phyloP scores from a whole-genome alignment of 768 basidiomycete genomes.

The Lactarius pseudohatsudake region DNA sequence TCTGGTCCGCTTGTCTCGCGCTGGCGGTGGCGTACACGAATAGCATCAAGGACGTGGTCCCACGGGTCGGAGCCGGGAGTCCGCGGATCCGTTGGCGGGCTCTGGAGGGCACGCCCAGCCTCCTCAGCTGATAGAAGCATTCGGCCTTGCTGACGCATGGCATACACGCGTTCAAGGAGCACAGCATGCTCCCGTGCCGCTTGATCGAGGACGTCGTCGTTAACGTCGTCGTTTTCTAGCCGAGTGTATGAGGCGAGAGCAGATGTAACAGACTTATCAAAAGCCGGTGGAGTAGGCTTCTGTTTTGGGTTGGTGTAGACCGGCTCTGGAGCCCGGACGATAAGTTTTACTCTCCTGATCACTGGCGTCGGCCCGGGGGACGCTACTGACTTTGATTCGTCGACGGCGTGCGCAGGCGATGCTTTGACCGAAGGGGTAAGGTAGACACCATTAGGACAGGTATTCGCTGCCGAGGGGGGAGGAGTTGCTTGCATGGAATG shows the following conservation, averaged over 20 bases:
- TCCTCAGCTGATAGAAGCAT: constrained; percentile 43
- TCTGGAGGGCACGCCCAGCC: constrained; percentile 29
- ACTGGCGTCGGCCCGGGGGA: constrained; percentile 34
- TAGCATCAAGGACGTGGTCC: constrained; percentile 56
- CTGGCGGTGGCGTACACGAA: constrained; percentile 36
- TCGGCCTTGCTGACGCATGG: constrained; percentile 49
- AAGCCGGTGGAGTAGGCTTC: constrained; percentile 51
- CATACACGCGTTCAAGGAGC: constrained; percentile 45
- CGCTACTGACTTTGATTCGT: background rate
- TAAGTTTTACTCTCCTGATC: constrained; percentile 64
- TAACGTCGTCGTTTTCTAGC: constrained; percentile 51
- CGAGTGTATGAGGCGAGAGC: constrained; percentile 65
- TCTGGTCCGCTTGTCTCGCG: constrained; percentile 40
- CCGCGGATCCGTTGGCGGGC: constrained; percentile 21
- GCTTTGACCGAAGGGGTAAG: background rate
- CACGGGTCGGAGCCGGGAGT: constrained; percentile 48
- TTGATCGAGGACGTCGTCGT: constrained; percentile 39
- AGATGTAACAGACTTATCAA: constrained; percentile 52
- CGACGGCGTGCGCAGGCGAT: background rate
- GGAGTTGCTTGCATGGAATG: background rate
- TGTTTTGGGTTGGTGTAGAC: constrained; percentile 67
- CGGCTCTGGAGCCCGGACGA: constrained; percentile 64
- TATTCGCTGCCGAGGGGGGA: background rate
- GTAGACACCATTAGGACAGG: constrained; percentile 16
- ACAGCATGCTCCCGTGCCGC: constrained; percentile 46